These are phyloP conservation scores for Phytophthora tubulina DNA, from an alignment of 352 stramenopile genomes.

Conservation along the genomic window DNA sequence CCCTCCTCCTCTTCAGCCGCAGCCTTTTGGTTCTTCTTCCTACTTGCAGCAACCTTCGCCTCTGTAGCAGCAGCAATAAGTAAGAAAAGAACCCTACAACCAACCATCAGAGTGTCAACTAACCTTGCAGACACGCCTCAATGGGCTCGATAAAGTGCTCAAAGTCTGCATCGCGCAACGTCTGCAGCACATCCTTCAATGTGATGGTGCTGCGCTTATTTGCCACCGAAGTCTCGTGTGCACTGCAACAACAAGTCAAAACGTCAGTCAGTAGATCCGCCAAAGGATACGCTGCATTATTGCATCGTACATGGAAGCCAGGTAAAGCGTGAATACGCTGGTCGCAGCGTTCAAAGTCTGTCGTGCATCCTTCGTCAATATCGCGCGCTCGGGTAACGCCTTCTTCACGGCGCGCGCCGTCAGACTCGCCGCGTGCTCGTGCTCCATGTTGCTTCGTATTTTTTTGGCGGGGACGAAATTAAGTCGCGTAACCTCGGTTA, in stretches of 20 bases:
- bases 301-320: slow-evolving; percentile 70
- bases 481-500: background rate
- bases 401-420: slow-evolving; percentile 78
- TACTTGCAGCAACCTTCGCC: slow-evolving; percentile 50
- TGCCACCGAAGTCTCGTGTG: slow-evolving; percentile 67
- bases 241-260: slow-evolving; percentile 40
- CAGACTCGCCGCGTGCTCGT: slow-evolving; percentile 71
- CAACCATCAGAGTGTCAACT: background rate
- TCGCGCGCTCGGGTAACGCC: slow-evolving; percentile 70
- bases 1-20: slow-evolving; percentile 35
- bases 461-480: slow-evolving; percentile 14
- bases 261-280: background rate
- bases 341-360: slow-evolving; percentile 75
- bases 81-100: background rate
- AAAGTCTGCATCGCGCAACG: slow-evolving; percentile 80
- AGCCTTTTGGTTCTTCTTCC: slow-evolving; percentile 40
- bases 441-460: slow-evolving; percentile 59
- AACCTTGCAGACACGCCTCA: slow-evolving; percentile 78
- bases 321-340: slow-evolving; percentile 85
- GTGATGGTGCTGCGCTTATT: slow-evolving; percentile 85
- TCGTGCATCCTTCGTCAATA: slow-evolving; percentile 74
- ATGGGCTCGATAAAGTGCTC: slow-evolving; percentile 78
- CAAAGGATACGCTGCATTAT: background rate
- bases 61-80: slow-evolving; percentile 44
- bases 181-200: slow-evolving; percentile 77